These are phyloP conservation scores for Fusarium oxysporum DNA, from an alignment of 2,329 filamentous ascomycete genomes.

Conservation along the genomic window DNA sequence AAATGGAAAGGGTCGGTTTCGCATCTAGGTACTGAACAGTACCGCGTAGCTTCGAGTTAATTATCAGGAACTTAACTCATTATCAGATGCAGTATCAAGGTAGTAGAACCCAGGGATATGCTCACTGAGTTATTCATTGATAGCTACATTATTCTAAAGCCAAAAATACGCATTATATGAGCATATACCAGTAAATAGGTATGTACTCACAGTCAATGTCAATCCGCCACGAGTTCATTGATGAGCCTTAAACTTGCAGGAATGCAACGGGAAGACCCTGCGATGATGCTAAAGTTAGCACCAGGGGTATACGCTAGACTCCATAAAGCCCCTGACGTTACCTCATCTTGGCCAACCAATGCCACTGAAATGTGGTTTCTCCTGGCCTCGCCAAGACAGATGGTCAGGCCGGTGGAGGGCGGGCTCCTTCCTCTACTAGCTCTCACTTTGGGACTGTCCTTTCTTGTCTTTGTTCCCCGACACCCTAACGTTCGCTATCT, in stretches of 20 bases:
- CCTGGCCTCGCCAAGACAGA: constrained; percentile 16
- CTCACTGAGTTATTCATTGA: background rate
- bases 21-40: background rate
- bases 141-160: background rate
- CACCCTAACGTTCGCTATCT: background rate
- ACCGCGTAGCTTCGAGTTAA: background rate
- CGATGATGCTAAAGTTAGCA: constrained; percentile 12
- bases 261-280: constrained; percentile 5
- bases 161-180: background rate
- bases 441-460: constrained; percentile 16
- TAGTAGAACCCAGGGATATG: background rate
- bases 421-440: constrained; percentile 2
- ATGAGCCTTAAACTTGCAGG: constrained; percentile 6
- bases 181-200: background rate
- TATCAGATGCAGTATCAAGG: background rate
- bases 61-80: background rate
- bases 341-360: constrained; percentile 22
- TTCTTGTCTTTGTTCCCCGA: constrained; percentile 8
- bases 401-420: constrained; percentile 10
- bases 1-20: background rate
- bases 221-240: background rate
- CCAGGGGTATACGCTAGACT: constrained; percentile 12
- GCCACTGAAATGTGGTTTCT: constrained; percentile 12
- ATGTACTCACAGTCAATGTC: background rate
- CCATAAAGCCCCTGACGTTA: constrained; percentile 13